These are phyloP conservation scores for Atkinsonella texensis DNA, from an alignment of 2,329 filamentous ascomycete genomes.

Conservation along the genomic window DNA sequence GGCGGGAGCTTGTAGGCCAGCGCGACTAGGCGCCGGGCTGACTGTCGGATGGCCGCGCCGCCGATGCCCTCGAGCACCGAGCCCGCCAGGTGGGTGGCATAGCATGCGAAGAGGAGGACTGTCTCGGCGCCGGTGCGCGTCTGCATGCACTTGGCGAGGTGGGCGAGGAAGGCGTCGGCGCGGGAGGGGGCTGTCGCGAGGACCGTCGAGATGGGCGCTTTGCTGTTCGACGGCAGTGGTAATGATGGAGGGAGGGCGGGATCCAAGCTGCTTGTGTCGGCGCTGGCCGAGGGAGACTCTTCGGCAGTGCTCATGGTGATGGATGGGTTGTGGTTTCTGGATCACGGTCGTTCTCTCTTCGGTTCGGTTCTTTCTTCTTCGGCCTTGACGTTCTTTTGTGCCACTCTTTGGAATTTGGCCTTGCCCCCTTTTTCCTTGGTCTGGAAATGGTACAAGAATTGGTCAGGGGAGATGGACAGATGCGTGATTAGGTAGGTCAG, in stretches of 20 bases:
- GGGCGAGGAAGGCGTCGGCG: slow-evolving; percentile 41
- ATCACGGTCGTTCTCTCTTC: no score
- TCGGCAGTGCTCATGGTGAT: slow-evolving; percentile 1
- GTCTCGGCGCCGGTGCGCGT: slow-evolving; percentile 59
- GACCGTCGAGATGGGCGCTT: slow-evolving; percentile 6
- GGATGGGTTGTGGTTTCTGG: no score
- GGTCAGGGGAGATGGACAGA: no score
- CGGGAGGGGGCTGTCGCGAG: slow-evolving; percentile 12
- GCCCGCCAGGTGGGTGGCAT: slow-evolving; percentile 46
- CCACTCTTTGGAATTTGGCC: neutral
- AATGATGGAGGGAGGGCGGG: slow-evolving; percentile 6
- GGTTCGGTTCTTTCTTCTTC: neutral
- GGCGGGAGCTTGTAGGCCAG: slow-evolving; percentile 39
- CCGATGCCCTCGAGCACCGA: slow-evolving; percentile 39
- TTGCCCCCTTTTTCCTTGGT: no score
- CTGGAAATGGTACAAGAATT: no score
- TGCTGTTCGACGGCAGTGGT: slow-evolving; percentile 6
- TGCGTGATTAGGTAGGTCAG: no score
- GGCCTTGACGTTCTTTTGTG: no score
- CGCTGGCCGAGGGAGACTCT: neutral
- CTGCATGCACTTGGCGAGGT: slow-evolving; percentile 51
- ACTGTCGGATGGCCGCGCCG: slow-evolving; percentile 43
- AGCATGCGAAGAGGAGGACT: slow-evolving; percentile 56
- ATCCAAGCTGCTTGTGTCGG: slow-evolving; percentile 1
- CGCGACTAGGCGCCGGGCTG: slow-evolving; percentile 39